These are phyloP conservation scores for Pseudopithomyces maydicus DNA, from an alignment of 2,329 filamentous ascomycete genomes.

Conservation along the genomic window DNA sequence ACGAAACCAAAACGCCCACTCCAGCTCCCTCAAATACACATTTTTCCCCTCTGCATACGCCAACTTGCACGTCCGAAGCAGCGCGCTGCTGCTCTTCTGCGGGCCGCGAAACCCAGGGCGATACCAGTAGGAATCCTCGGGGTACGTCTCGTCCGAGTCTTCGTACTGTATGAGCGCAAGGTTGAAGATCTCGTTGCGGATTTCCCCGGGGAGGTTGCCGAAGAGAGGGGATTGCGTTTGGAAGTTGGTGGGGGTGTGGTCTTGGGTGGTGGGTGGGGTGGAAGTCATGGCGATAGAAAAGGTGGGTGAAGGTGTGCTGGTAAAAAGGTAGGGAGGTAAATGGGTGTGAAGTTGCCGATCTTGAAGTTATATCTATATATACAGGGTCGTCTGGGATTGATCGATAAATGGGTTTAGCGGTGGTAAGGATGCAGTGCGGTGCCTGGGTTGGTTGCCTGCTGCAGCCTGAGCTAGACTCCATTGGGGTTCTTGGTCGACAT, in stretches of 20 bases:
- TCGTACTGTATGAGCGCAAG: conserved; percentile 1
- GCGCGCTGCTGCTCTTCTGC: not conserved
- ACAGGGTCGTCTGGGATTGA: not conserved
- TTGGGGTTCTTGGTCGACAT: too few species aligned
- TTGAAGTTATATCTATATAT: not conserved
- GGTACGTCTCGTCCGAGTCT: not conserved
- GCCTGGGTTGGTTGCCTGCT: not conserved
- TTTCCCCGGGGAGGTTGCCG: not conserved
- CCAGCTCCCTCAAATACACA: not conserved
- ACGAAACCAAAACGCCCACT: not conserved
- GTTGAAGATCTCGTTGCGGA: not conserved
- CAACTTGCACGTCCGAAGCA: conserved; percentile 5
- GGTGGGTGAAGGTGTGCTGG: not conserved
- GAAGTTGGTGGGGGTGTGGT: not conserved
- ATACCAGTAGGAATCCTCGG: conserved; percentile 2
- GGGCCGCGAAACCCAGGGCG: conserved; percentile 6
- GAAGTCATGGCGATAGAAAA: not conserved
- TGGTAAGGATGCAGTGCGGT: not conserved
- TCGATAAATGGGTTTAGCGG: too few species aligned
- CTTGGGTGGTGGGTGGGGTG: not conserved
- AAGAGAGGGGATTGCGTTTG: not conserved
- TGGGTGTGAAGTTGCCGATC: too few species aligned
- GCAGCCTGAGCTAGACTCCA: not conserved
- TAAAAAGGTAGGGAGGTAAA: not conserved
- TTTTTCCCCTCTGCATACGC: not conserved